phyloP scores from a whole-genome alignment of 2,329 filamentous ascomycete genomes.

The Geosmithia flava region DNA sequence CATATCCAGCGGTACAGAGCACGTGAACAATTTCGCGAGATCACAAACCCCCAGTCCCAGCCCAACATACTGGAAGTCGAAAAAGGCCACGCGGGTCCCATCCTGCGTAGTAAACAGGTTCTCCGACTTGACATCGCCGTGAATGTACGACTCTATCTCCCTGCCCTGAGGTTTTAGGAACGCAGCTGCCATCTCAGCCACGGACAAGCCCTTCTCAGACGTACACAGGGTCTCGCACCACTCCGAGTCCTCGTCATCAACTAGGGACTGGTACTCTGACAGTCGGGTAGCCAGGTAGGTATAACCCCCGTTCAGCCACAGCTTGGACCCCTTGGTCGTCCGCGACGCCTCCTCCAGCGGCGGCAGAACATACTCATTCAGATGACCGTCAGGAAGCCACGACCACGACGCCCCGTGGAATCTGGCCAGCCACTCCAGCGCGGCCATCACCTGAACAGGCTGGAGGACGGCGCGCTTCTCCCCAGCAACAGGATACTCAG shows the following conservation, averaged over 20 bases:
- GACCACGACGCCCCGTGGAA: conserved; percentile 47
- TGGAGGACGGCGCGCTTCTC: conserved; percentile 37
- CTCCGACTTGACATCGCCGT: conserved; percentile 59
- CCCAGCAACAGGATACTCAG: conserved; percentile 40
- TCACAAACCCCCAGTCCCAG: conserved; percentile 53
- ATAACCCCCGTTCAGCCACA: conserved; percentile 58
- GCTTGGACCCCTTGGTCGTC: conserved; percentile 9
- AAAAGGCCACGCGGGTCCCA: conserved; percentile 45
- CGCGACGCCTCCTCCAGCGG: conserved; percentile 40
- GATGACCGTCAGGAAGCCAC: conserved; percentile 12
- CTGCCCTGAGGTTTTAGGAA: conserved; percentile 33
- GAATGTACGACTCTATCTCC: conserved; percentile 43
- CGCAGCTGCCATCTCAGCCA: conserved; percentile 39
- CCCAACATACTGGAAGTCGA: conserved; percentile 59
- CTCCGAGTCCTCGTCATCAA: conserved; percentile 32
- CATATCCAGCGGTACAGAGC: conserved; percentile 45
- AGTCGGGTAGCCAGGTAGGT: conserved; percentile 54
- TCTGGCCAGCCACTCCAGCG: conserved; percentile 48
- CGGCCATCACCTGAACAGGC: conserved; percentile 32
- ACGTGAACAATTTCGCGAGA: conserved; percentile 55
- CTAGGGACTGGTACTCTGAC: conserved; percentile 39
- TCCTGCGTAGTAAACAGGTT: conserved; percentile 46
- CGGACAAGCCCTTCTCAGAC: conserved; percentile 15
- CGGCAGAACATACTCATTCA: conserved; percentile 31
- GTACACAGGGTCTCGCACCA: conserved; percentile 40